phyloP scores from a whole-genome alignment of 139 green algal genomes.

The Coccomyxa sp. region DNA sequence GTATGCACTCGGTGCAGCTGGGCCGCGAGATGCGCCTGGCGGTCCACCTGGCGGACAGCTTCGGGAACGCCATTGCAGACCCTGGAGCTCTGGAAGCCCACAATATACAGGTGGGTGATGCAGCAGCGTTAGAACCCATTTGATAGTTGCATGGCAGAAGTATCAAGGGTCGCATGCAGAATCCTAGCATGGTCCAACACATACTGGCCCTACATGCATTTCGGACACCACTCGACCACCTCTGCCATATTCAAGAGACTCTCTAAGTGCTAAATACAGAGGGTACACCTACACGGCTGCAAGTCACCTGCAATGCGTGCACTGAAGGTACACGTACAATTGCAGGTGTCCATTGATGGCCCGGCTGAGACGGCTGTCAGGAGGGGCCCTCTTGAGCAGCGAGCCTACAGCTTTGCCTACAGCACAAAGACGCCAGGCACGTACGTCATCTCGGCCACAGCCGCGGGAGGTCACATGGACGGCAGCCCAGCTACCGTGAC shows the following conservation, averaged over 20 bases:
- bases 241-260: too few relatives aligned
- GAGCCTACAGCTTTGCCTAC: conserved; percentile 12
- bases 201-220: too few relatives aligned
- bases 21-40: conserved; percentile 15
- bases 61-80: conserved; percentile 14
- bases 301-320: too few relatives aligned
- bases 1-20: conserved; percentile 20
- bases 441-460: conserved; percentile 16
- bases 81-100: background rate
- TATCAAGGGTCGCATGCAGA: too few relatives aligned
- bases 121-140: background rate
- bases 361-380: conserved; percentile 8
- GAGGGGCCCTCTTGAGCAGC: background rate
- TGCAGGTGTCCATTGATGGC: conserved; percentile 21
- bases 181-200: too few relatives aligned
- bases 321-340: too few relatives aligned
- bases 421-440: conserved; percentile 7
- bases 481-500: conserved; percentile 18
- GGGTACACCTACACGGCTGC: too few relatives aligned
- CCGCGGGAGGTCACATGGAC: conserved; percentile 7
- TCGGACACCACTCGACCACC: too few relatives aligned
- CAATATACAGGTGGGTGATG: conserved; percentile 7
- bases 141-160: background rate
- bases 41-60: conserved; percentile 19
- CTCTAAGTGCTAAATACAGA: too few relatives aligned